Evolutionary conservation across 108 stramenopile species (phyloP).

Genomic region (Cyclostephanos tholiformis): DNA sequence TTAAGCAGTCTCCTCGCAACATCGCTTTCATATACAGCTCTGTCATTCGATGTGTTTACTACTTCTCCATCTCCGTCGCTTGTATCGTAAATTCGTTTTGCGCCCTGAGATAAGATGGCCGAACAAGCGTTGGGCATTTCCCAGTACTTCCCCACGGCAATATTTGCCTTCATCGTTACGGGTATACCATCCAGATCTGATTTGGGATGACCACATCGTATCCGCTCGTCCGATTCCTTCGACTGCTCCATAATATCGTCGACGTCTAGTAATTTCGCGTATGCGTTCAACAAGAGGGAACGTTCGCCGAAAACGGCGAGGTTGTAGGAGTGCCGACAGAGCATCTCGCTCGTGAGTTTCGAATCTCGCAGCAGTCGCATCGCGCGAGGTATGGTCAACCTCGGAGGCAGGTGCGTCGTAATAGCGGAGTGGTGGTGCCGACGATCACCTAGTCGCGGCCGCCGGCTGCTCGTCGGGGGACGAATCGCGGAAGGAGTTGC

Average conservation of each 20-base stretch:
- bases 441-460: not conserved
- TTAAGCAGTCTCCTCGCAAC: constrained; percentile 63
- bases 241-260: constrained; percentile 58
- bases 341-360: constrained; percentile 27
- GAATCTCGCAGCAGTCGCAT: constrained; percentile 13
- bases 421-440: not conserved
- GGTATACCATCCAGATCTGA: constrained; percentile 88
- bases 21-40: constrained; percentile 78
- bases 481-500: not conserved
- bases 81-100: not conserved
- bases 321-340: constrained; percentile 37
- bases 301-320: constrained; percentile 47
- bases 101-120: constrained; percentile 56
- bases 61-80: constrained; percentile 8
- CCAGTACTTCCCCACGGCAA: constrained; percentile 74
- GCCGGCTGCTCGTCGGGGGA: not conserved
- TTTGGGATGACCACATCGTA: constrained; percentile 36
- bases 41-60: constrained; percentile 16
- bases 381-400: constrained; percentile 40
- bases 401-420: constrained; percentile 7
- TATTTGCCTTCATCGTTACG: constrained; percentile 92
- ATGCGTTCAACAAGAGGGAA: constrained; percentile 57
- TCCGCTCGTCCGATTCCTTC: constrained; percentile 55
- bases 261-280: constrained; percentile 38
- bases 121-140: constrained; percentile 81